phyloP scores from a whole-genome alignment of 192 early-diverging fungal species.

The Coemansia sp. region DNA sequence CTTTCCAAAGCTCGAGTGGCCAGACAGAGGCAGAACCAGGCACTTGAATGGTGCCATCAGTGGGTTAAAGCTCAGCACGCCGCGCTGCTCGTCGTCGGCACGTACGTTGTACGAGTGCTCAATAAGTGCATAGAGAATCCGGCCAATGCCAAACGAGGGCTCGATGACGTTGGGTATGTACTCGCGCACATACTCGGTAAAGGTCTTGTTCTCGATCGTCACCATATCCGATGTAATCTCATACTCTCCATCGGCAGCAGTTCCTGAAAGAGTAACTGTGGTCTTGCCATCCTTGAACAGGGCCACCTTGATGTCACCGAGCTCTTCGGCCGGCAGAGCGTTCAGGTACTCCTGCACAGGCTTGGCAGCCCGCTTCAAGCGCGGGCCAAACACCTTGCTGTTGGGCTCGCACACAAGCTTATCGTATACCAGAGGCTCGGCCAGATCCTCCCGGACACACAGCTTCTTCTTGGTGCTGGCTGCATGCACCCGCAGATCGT shows the following conservation, averaged over 20 bases:
- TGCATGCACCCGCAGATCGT: constrained; percentile 91
- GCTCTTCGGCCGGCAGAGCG: constrained; percentile 52
- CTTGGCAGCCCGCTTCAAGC: constrained; percentile 90
- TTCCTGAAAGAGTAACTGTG: constrained; percentile 20
- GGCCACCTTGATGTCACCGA: constrained; percentile 56
- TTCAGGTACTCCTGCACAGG: constrained; percentile 76
- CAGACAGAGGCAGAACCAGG: constrained; percentile 83
- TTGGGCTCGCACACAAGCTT: constrained; percentile 82
- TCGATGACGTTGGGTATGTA: constrained; percentile 99
- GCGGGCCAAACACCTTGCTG: constrained; percentile 92
- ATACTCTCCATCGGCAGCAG: constrained; percentile 32
- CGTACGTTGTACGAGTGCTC: constrained; percentile 94
- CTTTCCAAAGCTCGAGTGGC: constrained; percentile 74
- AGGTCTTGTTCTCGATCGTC: constrained; percentile 42
- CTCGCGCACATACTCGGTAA: constrained; percentile 73
- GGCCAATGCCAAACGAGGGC: constrained; percentile 98
- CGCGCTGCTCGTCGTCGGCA: constrained; percentile 83
- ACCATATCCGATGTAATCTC: constrained; percentile 49
- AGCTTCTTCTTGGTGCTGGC: constrained; percentile 89
- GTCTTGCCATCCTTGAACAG: constrained; percentile 30
- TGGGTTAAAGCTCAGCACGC: constrained; percentile 87
- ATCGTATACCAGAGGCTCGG: constrained; percentile 76
- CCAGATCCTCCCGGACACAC: constrained; percentile 83
- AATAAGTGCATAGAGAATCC: constrained; percentile 93
- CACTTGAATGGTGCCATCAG: constrained; percentile 94